phyloP scores from a whole-genome alignment of 2,329 filamentous ascomycete genomes.

The Exophiala viscosa region DNA sequence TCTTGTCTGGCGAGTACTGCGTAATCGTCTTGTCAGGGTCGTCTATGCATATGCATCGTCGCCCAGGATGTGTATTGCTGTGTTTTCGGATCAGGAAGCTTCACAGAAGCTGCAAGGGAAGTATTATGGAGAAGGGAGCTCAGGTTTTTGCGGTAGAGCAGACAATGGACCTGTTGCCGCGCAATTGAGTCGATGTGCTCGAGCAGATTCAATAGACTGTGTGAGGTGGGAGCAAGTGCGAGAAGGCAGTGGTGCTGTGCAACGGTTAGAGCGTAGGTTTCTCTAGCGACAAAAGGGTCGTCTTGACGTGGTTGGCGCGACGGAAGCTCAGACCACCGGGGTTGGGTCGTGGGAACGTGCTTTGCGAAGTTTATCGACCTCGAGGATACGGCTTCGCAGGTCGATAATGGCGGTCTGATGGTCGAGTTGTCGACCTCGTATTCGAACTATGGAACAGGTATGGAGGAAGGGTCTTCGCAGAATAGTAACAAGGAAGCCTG shows the following conservation, averaged over 20 bases:
- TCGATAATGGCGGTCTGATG: too few species aligned
- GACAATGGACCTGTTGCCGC: not conserved
- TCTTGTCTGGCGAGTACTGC: conserved; percentile 3
- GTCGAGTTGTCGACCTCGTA: too few species aligned
- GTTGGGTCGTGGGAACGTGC: not conserved
- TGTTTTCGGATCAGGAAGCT: not conserved
- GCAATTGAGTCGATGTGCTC: not conserved
- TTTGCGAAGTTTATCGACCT: not conserved
- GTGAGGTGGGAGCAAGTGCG: not conserved
- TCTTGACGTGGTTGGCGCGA: not conserved
- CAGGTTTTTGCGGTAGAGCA: not conserved
- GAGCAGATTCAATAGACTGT: not conserved
- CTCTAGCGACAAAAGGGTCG: conserved; percentile 15
- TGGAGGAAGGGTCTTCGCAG: too few species aligned
- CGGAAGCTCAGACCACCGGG: conserved; percentile 7
- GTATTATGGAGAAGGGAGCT: not conserved
- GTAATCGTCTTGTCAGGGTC: conserved; percentile 8
- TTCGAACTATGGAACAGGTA: too few species aligned
- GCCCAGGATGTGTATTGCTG: not conserved
- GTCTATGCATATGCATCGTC: conserved; percentile 14
- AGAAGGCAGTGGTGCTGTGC: not conserved
- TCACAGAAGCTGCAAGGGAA: not conserved
- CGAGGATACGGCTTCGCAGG: not conserved
- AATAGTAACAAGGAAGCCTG: too few species aligned
- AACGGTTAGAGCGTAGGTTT: conserved; percentile 2